Percentiles rank a stretch among this genome's conserved stretches.
phyloP scores from a whole-genome alignment of 108 stramenopile species.

The Pseudonitzschia pungens region DNA sequence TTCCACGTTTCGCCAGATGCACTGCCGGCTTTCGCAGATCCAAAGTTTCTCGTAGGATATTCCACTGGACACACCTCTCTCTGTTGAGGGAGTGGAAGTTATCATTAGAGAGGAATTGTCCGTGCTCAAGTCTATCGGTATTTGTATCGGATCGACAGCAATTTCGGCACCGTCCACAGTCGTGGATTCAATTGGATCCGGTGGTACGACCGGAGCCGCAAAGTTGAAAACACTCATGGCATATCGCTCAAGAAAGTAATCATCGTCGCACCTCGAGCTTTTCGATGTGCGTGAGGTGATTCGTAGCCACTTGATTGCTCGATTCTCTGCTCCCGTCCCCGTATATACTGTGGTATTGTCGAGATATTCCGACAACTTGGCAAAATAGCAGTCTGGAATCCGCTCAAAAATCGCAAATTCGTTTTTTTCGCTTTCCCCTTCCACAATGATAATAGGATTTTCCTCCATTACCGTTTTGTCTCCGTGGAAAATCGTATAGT shows the following conservation, averaged over 20 bases:
- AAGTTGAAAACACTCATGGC: background rate
- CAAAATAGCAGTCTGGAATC: background rate
- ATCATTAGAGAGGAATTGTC: background rate
- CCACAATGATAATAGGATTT: background rate
- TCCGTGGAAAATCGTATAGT: constrained; percentile 5
- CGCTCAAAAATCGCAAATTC: background rate
- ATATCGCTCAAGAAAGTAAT: background rate
- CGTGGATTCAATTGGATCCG: no score
- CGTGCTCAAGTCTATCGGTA: background rate
- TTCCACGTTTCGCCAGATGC: background rate
- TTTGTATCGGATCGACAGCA: background rate
- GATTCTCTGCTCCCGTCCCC: background rate
- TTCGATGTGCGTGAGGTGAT: background rate
- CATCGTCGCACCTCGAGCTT: background rate
- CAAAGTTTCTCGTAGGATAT: background rate
- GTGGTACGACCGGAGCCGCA: background rate
- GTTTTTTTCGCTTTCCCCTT: background rate
- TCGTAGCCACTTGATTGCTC: constrained; percentile 3
- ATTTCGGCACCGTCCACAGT: background rate
- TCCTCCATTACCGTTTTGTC: background rate
- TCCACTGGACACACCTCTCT: background rate
- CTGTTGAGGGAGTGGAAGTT: background rate
- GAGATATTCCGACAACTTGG: background rate
- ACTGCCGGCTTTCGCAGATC: background rate
- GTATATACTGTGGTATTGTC: background rate